A percentile compares a stretch with the other conserved stretches of the same genome.
Evolutionary conservation across 768 basidiomycete species (phyloP).

Genomic region (Boletus pseudopeckii): DNA sequence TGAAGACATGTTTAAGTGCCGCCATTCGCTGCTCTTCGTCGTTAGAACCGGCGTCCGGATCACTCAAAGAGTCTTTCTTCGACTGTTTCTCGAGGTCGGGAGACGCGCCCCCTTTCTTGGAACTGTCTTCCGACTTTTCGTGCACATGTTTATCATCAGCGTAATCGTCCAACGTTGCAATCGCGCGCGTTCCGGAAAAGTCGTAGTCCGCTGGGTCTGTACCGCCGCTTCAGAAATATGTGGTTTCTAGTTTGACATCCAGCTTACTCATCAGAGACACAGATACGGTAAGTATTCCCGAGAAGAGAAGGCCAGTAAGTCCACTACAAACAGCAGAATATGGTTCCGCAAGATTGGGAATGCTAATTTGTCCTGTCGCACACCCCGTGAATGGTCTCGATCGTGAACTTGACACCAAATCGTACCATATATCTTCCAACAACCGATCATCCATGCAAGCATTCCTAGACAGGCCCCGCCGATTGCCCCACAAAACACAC

Average conservation of each 20-base stretch:
- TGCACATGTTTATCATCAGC: background rate
- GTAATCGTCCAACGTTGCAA: conserved; percentile 29
- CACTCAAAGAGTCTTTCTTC: background rate
- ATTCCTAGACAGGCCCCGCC: conserved; percentile 42
- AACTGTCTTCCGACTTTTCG: background rate
- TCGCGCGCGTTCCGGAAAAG: conserved; percentile 36
- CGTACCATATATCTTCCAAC: conserved; percentile 47
- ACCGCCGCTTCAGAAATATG: background rate
- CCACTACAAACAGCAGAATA: conserved; percentile 41
- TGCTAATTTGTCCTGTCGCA: conserved; percentile 34
- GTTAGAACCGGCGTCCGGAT: background rate
- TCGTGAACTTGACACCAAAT: background rate
- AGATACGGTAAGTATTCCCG: conserved; percentile 34
- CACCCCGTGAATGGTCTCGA: background rate
- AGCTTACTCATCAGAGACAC: conserved; percentile 36
- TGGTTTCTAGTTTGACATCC: background rate
- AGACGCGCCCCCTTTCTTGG: background rate
- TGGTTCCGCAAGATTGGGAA: conserved; percentile 36
- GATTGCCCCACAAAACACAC: conserved; percentile 40
- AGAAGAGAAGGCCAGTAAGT: conserved; percentile 36
- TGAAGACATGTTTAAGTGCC: conserved; percentile 30
- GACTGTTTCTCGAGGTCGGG: conserved; percentile 17
- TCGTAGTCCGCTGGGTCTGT: conserved; percentile 37
- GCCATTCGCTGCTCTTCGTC: conserved; percentile 10
- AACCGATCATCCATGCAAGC: conserved; percentile 50